Evolutionary conservation across 164 flowering plant genomes (phyloP).

Genomic region (Platanus orientalis): DNA sequence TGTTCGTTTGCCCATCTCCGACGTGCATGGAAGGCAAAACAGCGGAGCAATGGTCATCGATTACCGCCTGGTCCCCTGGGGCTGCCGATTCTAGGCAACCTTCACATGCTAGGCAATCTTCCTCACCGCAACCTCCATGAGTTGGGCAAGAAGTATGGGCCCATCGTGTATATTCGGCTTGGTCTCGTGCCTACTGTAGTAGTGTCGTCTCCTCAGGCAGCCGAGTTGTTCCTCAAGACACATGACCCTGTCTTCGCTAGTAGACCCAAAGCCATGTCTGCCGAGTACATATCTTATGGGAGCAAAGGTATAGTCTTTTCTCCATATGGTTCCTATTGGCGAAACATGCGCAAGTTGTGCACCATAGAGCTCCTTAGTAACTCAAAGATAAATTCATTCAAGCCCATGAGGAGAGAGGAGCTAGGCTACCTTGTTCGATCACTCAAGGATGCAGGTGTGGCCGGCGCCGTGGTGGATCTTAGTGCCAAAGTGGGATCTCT

Average conservation of each 20-base stretch:
- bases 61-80: slow-evolving; percentile 28
- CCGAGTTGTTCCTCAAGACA: slow-evolving; percentile 23
- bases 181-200: slow-evolving; percentile 6
- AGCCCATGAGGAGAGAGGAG: slow-evolving; percentile 6
- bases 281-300: slow-evolving; percentile 11
- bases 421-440: background rate
- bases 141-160: slow-evolving; percentile 16
- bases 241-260: slow-evolving; percentile 23
- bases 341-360: slow-evolving; percentile 18
- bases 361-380: slow-evolving; percentile 14
- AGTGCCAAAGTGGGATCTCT: background rate
- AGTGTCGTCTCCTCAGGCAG: slow-evolving; percentile 19
- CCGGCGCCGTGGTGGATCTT: background rate
- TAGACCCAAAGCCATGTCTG: slow-evolving; percentile 11
- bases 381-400: no score
- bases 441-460: background rate
- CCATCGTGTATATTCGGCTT: slow-evolving; percentile 22
- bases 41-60: no score
- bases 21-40: no score
- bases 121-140: background rate
- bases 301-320: slow-evolving; percentile 9
- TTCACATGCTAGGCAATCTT: background rate
- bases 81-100: slow-evolving; percentile 23
- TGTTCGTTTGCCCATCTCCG: background rate
- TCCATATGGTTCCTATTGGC: slow-evolving; percentile 28